Percentiles rank a stretch among this genome's conserved stretches.
Conservation (phyloP, 495 filamentous ascomycete species). For the Hypoxylon fragiforme region DNA sequence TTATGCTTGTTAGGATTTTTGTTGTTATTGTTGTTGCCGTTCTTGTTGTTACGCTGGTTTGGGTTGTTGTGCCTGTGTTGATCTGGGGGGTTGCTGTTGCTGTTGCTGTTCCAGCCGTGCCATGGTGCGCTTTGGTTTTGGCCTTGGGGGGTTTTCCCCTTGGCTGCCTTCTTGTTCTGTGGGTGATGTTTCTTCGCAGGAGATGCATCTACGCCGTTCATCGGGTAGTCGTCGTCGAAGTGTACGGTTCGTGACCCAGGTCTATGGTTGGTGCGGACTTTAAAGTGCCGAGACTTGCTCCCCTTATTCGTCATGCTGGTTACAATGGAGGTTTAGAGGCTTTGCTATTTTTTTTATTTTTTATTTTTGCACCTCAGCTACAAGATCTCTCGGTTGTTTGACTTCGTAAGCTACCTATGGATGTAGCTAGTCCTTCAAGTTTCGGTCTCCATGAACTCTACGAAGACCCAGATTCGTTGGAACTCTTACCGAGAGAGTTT, state of each 20-base stretch:
- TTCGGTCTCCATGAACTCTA: background rate
- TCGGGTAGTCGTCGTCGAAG: conserved; percentile 28
- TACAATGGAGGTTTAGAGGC: too few species aligned
- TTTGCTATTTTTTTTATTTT: too few species aligned
- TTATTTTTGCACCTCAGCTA: background rate
- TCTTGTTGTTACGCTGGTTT: background rate
- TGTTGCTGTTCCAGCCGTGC: background rate
- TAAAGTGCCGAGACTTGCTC: background rate
- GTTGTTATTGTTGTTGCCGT: too few species aligned
- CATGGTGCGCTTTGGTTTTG: background rate
- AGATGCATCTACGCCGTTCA: conserved; percentile 11
- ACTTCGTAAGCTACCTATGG: background rate
- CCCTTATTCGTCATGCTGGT: conserved; percentile 10
- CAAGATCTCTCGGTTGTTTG: background rate
- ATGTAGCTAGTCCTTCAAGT: background rate
- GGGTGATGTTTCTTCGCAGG: background rate
- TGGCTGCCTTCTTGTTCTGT: conserved; percentile 7
- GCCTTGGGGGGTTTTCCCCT: background rate
- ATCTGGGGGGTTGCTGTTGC: background rate
- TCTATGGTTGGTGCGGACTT: background rate
- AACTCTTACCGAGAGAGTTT: background rate
- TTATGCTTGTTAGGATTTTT: too few species aligned
- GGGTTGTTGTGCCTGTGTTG: background rate
- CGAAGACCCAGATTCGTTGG: background rate
- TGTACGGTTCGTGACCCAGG: conserved; percentile 1